These are phyloP conservation scores for Geotrichum histeridarum DNA, from an alignment of 1,139 yeast species.

Conservation along the genomic window DNA sequence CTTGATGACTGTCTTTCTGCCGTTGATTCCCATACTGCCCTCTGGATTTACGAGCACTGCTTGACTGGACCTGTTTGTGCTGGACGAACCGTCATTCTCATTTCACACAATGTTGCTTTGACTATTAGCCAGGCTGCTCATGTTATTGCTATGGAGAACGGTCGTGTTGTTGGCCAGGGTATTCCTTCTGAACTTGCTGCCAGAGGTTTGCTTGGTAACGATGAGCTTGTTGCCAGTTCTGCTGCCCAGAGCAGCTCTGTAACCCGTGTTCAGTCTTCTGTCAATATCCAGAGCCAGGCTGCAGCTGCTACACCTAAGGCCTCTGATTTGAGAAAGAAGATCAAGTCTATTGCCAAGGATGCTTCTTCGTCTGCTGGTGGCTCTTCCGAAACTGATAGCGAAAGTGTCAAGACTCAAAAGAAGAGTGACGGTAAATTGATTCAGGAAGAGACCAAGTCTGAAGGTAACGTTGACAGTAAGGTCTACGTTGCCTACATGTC, in stretches of 20 bases:
- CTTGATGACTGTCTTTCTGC: conserved; percentile 95
- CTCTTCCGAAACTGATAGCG: conserved; percentile 17
- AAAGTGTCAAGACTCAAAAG: conserved; percentile 19
- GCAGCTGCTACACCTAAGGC: background rate
- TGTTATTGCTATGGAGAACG: conserved; percentile 79
- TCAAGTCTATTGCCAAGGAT: conserved; percentile 20
- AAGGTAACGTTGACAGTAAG: conserved; percentile 68
- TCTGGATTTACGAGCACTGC: conserved; percentile 86
- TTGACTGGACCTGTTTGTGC: conserved; percentile 81
- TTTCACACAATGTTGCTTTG: conserved; percentile 88
- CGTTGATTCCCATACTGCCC: conserved; percentile 95
- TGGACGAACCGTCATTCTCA: conserved; percentile 81
- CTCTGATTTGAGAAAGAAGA: conserved; percentile 27
- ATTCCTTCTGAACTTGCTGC: conserved; percentile 67
- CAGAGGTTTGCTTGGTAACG: conserved; percentile 72
- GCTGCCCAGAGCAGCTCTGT: conserved; percentile 58
- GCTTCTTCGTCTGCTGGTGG: conserved; percentile 2
- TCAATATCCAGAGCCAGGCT: background rate
- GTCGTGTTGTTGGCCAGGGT: conserved; percentile 73
- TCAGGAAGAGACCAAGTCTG: conserved; percentile 76
- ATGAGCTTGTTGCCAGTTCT: conserved; percentile 67
- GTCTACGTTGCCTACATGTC: conserved; percentile 67
- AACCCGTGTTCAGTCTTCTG: conserved; percentile 44
- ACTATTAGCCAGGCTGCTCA: conserved; percentile 75
- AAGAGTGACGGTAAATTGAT: conserved; percentile 53